Base-by-base conservation (phyloP, 2,329 filamentous ascomycete genomes). In the Fusarium aywerte region DNA sequence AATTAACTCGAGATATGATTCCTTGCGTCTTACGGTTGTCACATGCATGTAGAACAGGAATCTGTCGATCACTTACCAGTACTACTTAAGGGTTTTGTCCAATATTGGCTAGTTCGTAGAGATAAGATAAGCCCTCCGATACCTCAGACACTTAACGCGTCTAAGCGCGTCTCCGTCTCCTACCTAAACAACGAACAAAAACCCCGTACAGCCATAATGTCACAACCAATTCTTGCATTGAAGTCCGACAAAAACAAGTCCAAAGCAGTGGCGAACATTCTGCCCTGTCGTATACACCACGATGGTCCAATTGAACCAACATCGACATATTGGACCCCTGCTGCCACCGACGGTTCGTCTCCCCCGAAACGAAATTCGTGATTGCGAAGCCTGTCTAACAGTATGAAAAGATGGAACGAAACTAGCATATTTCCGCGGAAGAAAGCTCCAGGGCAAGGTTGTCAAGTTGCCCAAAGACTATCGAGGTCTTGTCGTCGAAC, bases 261-360 rank as follows among this genome's bases (percentile, higher is more conserved):
- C 20, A 82, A 83, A 60, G 82, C 82, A 54, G 87, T 83, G 0
- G 86, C 90, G 5, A 90, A 97, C 73, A 80, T 97, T 20, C 83
- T 97, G 15, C 93, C 94, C 5, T 96, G 92, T 73, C 87, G 88
- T 54, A 87, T 97, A 74, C 85, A 94, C 72, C 90, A 96, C 77
- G 87, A 91, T 70, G 94, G 94, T 2, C 83, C 88, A 2, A 82
- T 95, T 53, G 85, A 89, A 49, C 82, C 87, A 2, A 81, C 85
- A 7, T 78, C 85, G 21, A 82, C 88, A 40, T 93, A 92, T 75
- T 97, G 93, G 93, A 83, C 80, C 7, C 91, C 92, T 1, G 78
- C 74, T 29, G 75, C 78, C 25, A 81, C 66, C 68, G 77, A 76
- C 74, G 83, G 83, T 83, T 73, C 74, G 83, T 61, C 13, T 11